Conservation (phyloP, 2,329 filamentous ascomycete genomes). For the Penicillium sp. region DNA sequence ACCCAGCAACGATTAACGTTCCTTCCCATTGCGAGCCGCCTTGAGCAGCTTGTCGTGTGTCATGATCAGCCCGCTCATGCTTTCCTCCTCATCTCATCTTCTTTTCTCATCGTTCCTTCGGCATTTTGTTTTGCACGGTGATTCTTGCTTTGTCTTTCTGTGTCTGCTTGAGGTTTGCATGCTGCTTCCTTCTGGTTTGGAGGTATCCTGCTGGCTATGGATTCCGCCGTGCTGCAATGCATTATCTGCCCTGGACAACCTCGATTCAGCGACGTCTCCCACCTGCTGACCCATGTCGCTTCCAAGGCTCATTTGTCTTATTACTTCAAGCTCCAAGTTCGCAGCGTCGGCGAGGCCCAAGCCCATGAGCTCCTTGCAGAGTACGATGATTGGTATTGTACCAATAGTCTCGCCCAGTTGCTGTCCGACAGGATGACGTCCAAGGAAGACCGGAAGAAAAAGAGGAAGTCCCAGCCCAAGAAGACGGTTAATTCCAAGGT, state of each 20-base stretch:
- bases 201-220: conserved; percentile 30
- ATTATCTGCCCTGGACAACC: conserved; percentile 78
- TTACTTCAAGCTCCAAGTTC: conserved; percentile 78
- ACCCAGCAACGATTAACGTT: not conserved
- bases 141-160: conserved; percentile 7
- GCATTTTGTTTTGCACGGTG: conserved; percentile 7
- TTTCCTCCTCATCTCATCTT: not conserved
- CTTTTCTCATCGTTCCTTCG: conserved; percentile 22
- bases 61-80: not conserved
- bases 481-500: conserved; percentile 1
- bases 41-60: not conserved
- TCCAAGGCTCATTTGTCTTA: conserved; percentile 90
- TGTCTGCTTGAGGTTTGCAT: conserved; percentile 21
- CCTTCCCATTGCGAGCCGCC: not conserved
- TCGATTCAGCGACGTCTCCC: conserved; percentile 84
- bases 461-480: conserved; percentile 37
- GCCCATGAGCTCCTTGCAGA: conserved; percentile 62
- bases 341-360: conserved; percentile 64
- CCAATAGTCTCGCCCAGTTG: conserved; percentile 68
- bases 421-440: conserved; percentile 75
- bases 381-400: conserved; percentile 77
- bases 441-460: conserved; percentile 69
- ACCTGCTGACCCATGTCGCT: conserved; percentile 85
- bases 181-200: conserved; percentile 24
- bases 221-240: conserved; percentile 70